Evolutionary conservation across 2,329 filamentous ascomycete genomes (phyloP).

Genomic region (Pseudopithomyces chartarum): DNA sequence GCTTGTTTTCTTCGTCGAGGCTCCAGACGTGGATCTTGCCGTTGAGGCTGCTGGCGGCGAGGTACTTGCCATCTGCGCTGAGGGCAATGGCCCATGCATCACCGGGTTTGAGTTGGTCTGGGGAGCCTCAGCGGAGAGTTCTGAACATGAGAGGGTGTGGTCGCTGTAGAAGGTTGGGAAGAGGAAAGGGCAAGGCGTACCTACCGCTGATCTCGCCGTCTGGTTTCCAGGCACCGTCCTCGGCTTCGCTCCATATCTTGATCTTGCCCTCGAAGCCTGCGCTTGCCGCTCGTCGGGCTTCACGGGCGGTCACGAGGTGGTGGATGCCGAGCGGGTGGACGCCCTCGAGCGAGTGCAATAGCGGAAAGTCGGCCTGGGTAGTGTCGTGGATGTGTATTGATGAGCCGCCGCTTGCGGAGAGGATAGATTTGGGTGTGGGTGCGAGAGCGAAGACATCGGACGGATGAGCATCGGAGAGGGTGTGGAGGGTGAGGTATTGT

Average conservation of each 20-base stretch:
- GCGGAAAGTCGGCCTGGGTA: constrained; percentile 70
- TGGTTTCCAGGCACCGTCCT: constrained; percentile 58
- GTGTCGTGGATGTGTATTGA: constrained; percentile 81
- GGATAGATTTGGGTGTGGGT: constrained; percentile 71
- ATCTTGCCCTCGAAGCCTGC: constrained; percentile 89
- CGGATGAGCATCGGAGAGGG: constrained; percentile 83
- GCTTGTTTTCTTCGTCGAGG: constrained; percentile 54
- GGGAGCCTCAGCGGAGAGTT: constrained; percentile 9
- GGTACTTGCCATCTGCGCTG: constrained; percentile 79
- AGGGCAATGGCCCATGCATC: constrained; percentile 88
- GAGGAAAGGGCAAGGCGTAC: constrained; percentile 28
- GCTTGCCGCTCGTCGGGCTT: constrained; percentile 71
- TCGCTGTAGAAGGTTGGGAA: too few relatives aligned
- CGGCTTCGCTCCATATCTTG: constrained; percentile 74
- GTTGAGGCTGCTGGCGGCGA: constrained; percentile 87
- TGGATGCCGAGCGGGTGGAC: constrained; percentile 91
- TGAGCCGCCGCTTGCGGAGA: constrained; percentile 86
- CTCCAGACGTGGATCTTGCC: constrained; percentile 92
- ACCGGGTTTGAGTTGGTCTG: constrained; percentile 63
- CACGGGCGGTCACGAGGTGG: constrained; percentile 74
- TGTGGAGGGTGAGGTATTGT: constrained; percentile 94
- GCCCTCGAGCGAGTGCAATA: constrained; percentile 76
- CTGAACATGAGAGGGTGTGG: too few relatives aligned
- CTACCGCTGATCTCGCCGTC: constrained; percentile 53
- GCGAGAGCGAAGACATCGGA: constrained; percentile 86